Evolutionary conservation across 1,284 basidiomycete genomes (phyloP).

Genomic region (Heterobasidion annosum): DNA sequence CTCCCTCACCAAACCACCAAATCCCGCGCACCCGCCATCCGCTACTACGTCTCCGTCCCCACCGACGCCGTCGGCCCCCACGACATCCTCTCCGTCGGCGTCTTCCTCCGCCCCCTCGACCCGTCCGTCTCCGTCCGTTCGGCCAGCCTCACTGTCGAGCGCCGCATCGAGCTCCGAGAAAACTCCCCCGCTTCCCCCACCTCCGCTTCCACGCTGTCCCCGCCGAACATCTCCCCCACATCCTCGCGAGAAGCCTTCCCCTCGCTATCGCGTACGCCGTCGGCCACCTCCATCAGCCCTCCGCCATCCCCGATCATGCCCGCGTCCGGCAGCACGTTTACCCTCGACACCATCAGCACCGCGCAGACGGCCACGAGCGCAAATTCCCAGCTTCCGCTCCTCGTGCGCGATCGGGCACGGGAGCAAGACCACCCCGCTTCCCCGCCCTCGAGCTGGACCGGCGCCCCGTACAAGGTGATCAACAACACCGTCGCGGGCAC

Average conservation of each 20-base stretch:
- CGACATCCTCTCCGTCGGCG: constrained; percentile 27
- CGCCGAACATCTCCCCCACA: not conserved
- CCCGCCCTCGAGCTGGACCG: constrained; percentile 13
- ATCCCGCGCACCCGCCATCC: constrained; percentile 22
- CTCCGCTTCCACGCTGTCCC: not conserved
- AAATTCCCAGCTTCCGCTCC: constrained; percentile 6
- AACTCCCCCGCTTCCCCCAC: constrained; percentile 6
- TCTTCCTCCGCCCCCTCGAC: constrained; percentile 25
- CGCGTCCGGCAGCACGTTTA: constrained; percentile 19
- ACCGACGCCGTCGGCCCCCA: constrained; percentile 27
- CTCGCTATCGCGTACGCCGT: not conserved
- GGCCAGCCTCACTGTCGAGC: constrained; percentile 27
- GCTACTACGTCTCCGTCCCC: constrained; percentile 27
- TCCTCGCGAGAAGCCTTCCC: not conserved
- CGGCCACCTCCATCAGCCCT: not conserved
- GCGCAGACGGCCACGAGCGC: not conserved
- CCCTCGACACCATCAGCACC: constrained; percentile 6
- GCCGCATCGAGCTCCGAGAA: constrained; percentile 27
- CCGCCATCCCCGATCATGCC: constrained; percentile 11
- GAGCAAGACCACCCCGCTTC: constrained; percentile 3
- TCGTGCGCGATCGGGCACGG: constrained; percentile 5
- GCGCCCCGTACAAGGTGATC: constrained; percentile 20
- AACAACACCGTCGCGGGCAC: constrained; percentile 45
- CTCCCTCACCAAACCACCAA: constrained; percentile 18
- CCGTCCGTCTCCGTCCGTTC: constrained; percentile 22